phyloP scores from a whole-genome alignment of 345 rosid genomes.

The Brassica napus region DNA sequence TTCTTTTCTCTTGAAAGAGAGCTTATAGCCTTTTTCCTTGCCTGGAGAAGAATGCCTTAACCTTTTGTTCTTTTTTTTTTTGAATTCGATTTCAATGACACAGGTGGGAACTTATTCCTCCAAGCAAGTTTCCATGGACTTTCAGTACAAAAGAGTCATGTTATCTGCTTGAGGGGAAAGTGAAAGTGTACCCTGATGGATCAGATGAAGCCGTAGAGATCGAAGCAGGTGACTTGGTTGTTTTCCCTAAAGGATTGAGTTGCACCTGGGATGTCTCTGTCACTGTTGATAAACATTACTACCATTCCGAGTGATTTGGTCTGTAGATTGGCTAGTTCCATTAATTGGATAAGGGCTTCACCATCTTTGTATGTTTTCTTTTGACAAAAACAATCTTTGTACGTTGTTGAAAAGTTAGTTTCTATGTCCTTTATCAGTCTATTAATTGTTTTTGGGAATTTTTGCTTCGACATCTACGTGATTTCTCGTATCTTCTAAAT shows the following conservation, averaged over 20 bases:
- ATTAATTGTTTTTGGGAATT: background rate
- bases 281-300: conserved; percentile 78
- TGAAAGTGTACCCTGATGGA: conserved; percentile 79
- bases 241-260: conserved; percentile 87
- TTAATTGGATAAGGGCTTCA: background rate
- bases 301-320: conserved; percentile 55
- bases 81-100: background rate
- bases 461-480: background rate
- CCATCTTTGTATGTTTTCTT: background rate
- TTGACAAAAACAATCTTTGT: no score
- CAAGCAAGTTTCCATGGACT: conserved; percentile 94
- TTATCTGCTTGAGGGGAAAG: conserved; percentile 72
- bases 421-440: background rate
- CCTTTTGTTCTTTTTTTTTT: background rate
- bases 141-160: conserved; percentile 71
- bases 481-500: background rate
- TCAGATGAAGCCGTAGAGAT: conserved; percentile 66
- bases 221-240: conserved; percentile 79
- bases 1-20: no score
- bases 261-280: conserved; percentile 94
- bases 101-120: conserved; percentile 89
- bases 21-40: background rate
- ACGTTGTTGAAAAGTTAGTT: background rate
- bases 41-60: background rate
- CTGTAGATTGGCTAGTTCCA: background rate